Evolutionary conservation across 768 basidiomycete species (phyloP).

Genomic region (Lentinula raphanica): DNA sequence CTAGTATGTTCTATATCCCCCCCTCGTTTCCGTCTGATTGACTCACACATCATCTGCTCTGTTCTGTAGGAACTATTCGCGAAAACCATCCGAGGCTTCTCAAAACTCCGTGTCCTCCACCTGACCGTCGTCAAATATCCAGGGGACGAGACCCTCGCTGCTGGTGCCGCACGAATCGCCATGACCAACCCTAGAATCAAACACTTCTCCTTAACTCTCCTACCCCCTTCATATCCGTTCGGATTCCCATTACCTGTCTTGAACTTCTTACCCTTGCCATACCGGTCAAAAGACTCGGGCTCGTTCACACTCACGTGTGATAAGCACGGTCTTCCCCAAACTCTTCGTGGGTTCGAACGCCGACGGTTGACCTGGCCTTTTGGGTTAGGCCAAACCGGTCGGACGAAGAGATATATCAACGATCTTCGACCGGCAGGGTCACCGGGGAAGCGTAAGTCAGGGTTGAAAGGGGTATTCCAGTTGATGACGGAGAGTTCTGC

Average conservation of each 20-base stretch:
- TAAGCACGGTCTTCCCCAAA: conserved; percentile 57
- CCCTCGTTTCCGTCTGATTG: neutral
- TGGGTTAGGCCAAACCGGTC: conserved; percentile 35
- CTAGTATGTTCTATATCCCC: conserved; percentile 38
- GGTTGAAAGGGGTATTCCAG: conserved; percentile 34
- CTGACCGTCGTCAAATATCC: conserved; percentile 65
- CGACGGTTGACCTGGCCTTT: conserved; percentile 43
- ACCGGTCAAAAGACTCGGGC: conserved; percentile 44
- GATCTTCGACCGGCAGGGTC: conserved; percentile 36
- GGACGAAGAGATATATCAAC: conserved; percentile 31
- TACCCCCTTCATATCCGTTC: conserved; percentile 48
- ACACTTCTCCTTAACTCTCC: conserved; percentile 60
- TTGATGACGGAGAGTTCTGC: conserved; percentile 52
- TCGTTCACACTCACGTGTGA: conserved; percentile 54
- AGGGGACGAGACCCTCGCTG: conserved; percentile 54
- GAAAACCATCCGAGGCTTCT: conserved; percentile 54
- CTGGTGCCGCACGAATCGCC: conserved; percentile 59
- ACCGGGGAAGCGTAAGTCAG: conserved; percentile 33
- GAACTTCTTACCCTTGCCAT: conserved; percentile 32
- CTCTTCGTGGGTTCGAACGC: conserved; percentile 47
- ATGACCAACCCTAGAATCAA: conserved; percentile 61
- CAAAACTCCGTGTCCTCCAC: conserved; percentile 56
- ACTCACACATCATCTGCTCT: neutral
- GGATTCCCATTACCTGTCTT: conserved; percentile 42
- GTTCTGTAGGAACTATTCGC: conserved; percentile 54